Percentiles rank a stretch among this genome's conserved stretches.
phyloP scores from a whole-genome alignment of 208 protist species.

The Tritrichomonas musculus region DNA sequence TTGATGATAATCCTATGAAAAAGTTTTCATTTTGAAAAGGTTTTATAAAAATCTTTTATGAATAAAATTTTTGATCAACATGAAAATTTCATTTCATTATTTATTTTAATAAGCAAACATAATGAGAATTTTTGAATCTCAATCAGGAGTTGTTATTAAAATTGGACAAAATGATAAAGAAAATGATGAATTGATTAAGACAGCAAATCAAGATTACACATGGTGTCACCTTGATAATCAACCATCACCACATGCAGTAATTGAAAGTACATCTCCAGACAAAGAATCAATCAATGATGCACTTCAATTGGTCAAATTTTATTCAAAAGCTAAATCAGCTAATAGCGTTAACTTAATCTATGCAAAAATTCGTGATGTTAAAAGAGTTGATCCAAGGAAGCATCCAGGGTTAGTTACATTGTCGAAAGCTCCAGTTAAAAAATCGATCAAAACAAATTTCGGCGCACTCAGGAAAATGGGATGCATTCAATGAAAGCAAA shows the following conservation, averaged over 20 bases:
- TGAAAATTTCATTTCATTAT: too few relatives aligned
- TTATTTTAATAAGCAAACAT: background rate
- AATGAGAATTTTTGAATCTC: background rate
- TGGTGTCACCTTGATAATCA: conserved; percentile 5
- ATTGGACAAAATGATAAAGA: background rate
- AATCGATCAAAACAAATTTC: background rate
- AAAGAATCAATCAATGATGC: background rate
- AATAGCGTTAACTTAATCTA: background rate
- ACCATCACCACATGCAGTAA: conserved; percentile 12
- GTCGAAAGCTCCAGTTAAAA: background rate
- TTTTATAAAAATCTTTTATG: too few relatives aligned
- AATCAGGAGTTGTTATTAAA: background rate
- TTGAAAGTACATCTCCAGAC: background rate
- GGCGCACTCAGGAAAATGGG: background rate
- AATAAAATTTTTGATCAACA: too few relatives aligned
- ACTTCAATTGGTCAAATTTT: background rate
- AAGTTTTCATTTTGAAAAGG: too few relatives aligned
- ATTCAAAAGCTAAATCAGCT: background rate
- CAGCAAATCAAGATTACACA: background rate
- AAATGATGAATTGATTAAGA: background rate
- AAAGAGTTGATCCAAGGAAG: background rate
- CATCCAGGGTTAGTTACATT: background rate
- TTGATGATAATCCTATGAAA: too few relatives aligned
- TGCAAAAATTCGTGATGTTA: background rate
- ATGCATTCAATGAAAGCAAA: background rate